Evolutionary conservation across 2,329 filamentous ascomycete species (phyloP).

Genomic region (Phoma sp.): DNA sequence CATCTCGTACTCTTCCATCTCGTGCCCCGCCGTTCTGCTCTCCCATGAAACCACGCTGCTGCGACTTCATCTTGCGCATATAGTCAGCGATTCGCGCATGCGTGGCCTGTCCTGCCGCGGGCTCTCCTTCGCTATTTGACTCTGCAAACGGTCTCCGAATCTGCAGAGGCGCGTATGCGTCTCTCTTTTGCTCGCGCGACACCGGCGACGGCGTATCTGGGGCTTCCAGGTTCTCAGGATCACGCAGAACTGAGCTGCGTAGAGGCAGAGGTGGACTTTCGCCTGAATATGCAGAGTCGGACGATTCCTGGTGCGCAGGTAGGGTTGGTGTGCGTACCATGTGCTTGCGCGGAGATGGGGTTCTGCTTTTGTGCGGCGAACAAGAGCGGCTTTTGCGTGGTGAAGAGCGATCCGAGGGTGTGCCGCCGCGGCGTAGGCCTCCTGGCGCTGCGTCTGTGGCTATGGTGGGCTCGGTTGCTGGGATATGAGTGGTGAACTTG

Average conservation of each 20-base stretch:
- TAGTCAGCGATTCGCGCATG: constrained; percentile 12
- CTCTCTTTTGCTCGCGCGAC: constrained; percentile 20
- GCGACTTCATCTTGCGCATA: constrained; percentile 1
- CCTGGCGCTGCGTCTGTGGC: not conserved
- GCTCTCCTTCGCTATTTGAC: not conserved
- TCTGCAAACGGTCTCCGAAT: not conserved
- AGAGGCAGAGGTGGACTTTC: too few relatives aligned
- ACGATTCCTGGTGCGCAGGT: constrained; percentile 4
- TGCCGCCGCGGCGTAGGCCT: constrained; percentile 8
- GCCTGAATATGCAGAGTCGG: constrained; percentile 3
- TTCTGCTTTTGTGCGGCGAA: constrained; percentile 1
- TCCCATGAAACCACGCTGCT: not conserved
- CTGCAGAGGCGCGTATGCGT: constrained; percentile 23
- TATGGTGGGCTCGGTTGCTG: constrained; percentile 1
- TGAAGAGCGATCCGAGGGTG: constrained; percentile 7
- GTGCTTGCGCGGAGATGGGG: constrained; percentile 3
- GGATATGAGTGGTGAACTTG: not conserved
- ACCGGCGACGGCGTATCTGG: constrained; percentile 33
- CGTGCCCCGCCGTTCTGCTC: too few relatives aligned
- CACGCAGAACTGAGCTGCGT: too few relatives aligned
- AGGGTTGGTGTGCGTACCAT: not conserved
- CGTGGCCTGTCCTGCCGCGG: not conserved
- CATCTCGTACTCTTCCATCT: too few relatives aligned
- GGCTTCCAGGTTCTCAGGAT: constrained; percentile 3
- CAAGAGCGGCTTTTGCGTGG: constrained; percentile 4